Conservation (phyloP, 768 basidiomycete species). For the Cyclocybe cylindracea region DNA sequence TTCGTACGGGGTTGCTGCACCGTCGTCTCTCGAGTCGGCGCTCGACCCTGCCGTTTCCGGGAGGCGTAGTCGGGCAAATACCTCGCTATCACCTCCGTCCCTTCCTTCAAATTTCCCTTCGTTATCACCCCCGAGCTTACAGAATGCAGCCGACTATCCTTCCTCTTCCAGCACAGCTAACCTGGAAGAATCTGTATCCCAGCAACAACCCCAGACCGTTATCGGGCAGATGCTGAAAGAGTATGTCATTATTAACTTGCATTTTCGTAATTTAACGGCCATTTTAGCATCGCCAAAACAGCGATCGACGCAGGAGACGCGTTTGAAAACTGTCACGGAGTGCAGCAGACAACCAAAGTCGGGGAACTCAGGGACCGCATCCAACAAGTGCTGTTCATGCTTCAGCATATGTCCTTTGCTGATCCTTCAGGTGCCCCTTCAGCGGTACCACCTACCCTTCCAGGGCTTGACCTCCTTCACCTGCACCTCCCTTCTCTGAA, state of each 20-base stretch:
- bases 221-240: constrained; percentile 49
- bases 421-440: constrained; percentile 6
- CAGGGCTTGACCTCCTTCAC: constrained; percentile 11
- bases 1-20: constrained; percentile 36
- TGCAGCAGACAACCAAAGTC: constrained; percentile 50
- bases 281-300: constrained; percentile 57
- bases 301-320: constrained; percentile 57
- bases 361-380: constrained; percentile 59
- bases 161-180: constrained; percentile 13
- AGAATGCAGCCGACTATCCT: constrained; percentile 16
- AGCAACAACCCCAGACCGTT: constrained; percentile 29
- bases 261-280: constrained; percentile 16
- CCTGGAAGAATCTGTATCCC: constrained; percentile 22
- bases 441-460: constrained; percentile 9
- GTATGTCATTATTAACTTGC: constrained; percentile 36
- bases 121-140: constrained; percentile 12
- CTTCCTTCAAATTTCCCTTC: constrained; percentile 22
- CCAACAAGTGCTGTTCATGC: constrained; percentile 53
- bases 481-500: constrained; percentile 9
- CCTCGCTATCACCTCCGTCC: constrained; percentile 32
- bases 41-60: constrained; percentile 37
- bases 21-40: constrained; percentile 47
- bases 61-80: constrained; percentile 40
- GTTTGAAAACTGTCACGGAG: constrained; percentile 46
- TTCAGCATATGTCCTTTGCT: constrained; percentile 40